phyloP scores from a whole-genome alignment of 345 rosid genomes.

The Dimocarpus longan region DNA sequence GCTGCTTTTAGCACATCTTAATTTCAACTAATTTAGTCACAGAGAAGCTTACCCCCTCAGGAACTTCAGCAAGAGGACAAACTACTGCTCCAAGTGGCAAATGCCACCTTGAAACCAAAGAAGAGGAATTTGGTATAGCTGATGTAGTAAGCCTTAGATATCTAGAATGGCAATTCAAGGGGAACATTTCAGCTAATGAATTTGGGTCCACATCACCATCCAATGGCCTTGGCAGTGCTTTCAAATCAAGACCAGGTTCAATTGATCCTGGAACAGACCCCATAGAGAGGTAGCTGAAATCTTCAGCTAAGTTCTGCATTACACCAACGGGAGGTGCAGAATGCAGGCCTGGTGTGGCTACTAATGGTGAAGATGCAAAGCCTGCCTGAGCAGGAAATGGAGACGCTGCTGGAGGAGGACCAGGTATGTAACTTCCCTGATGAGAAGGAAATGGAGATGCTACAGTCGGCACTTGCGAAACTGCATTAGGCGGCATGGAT shows the following conservation, averaged over 20 bases:
- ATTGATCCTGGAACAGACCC: slow-evolving; percentile 78
- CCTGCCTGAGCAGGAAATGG: slow-evolving; percentile 59
- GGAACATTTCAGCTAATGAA: slow-evolving; percentile 55
- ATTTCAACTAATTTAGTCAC: slow-evolving; percentile 16
- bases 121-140: slow-evolving; percentile 88
- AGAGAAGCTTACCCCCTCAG: slow-evolving; percentile 76
- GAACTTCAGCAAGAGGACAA: slow-evolving; percentile 96
- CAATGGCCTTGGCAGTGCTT: slow-evolving; percentile 89
- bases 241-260: slow-evolving; percentile 79
- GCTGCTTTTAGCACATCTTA: slow-evolving; percentile 1
- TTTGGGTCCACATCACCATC: slow-evolving; percentile 90
- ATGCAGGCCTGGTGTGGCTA: slow-evolving; percentile 40
- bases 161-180: slow-evolving; percentile 85
- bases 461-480: slow-evolving; percentile 49
- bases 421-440: slow-evolving; percentile 53
- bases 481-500: slow-evolving; percentile 45
- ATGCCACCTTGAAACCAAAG: slow-evolving; percentile 97
- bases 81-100: slow-evolving; percentile 98
- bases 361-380: slow-evolving; percentile 48
- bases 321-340: slow-evolving; percentile 71
- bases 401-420: slow-evolving; percentile 45
- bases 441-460: slow-evolving; percentile 54
- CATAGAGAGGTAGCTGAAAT: slow-evolving; percentile 79
- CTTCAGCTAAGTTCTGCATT: slow-evolving; percentile 77
- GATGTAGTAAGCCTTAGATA: slow-evolving; percentile 83